Percentiles rank a stretch among this genome's conserved stretches.
These are phyloP conservation scores for Termitomyces sp. DNA, from an alignment of 768 basidiomycete species.

Conservation along the genomic window DNA sequence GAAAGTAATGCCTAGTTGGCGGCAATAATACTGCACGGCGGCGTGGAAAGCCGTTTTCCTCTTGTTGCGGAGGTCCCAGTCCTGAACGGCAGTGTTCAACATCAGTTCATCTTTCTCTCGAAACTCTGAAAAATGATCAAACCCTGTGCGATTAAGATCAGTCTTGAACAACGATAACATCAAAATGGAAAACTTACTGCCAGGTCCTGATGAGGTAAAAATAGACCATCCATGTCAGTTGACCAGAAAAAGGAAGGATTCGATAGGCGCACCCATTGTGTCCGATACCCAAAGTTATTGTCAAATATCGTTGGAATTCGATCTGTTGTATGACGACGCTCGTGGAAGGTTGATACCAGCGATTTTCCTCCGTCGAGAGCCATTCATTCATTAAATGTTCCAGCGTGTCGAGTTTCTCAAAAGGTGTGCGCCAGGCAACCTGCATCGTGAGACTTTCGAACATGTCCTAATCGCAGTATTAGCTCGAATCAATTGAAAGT, in stretches of 20 bases:
- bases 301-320: conserved; percentile 58
- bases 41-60: conserved; percentile 78
- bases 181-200: conserved; percentile 15
- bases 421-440: conserved; percentile 70
- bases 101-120: background rate
- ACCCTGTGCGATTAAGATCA: conserved; percentile 7
- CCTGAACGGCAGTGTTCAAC: conserved; percentile 16
- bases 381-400: conserved; percentile 66
- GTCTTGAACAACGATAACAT: background rate
- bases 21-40: conserved; percentile 68
- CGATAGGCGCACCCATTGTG: conserved; percentile 39
- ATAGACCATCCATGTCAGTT: background rate
- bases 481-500: background rate
- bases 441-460: conserved; percentile 64
- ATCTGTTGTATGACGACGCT: conserved; percentile 59
- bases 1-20: conserved; percentile 61
- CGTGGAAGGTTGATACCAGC: conserved; percentile 72
- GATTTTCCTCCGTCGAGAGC: conserved; percentile 73
- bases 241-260: background rate
- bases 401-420: conserved; percentile 65
- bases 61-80: conserved; percentile 55
- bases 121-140: background rate
- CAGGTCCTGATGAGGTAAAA: conserved; percentile 12
- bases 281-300: conserved; percentile 61
- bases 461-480: conserved; percentile 46